A percentile compares a stretch with the other conserved stretches of the same genome.
Conservation (phyloP, 2,329 filamentous ascomycete genomes). For the Trichoderma harzianum region DNA sequence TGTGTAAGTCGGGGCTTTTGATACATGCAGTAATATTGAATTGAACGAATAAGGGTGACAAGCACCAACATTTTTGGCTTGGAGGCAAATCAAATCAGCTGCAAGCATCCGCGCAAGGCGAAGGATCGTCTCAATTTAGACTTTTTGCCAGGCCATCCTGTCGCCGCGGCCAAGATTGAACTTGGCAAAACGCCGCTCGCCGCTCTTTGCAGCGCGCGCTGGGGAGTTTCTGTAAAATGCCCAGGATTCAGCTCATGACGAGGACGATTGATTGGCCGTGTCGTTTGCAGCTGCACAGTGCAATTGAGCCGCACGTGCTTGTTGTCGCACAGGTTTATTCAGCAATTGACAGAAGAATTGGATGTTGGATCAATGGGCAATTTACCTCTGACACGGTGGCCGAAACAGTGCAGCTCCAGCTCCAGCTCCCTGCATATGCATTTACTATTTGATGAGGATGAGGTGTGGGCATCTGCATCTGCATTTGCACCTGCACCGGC, state of each 20-base stretch:
- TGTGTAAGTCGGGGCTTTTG: neutral
- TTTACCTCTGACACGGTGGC: neutral
- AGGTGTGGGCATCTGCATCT: neutral
- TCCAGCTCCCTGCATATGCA: neutral
- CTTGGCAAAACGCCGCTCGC: neutral
- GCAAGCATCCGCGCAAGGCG: neutral
- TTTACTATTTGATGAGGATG: neutral
- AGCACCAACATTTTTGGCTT: neutral
- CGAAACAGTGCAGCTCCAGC: neutral
- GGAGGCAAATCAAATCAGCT: neutral
- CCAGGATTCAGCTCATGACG: neutral
- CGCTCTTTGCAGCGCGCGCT: slow-evolving; percentile 14
- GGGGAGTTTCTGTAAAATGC: neutral
- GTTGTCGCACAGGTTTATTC: neutral
- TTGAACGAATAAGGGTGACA: neutral
- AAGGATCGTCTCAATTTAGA: neutral
- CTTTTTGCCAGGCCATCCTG: neutral
- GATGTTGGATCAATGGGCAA: neutral
- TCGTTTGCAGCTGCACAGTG: neutral
- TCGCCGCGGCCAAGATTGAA: neutral
- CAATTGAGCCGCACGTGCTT: neutral
- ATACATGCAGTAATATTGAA: too few relatives aligned
- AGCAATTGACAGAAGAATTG: neutral
- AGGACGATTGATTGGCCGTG: neutral
- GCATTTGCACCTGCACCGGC: neutral